Evolutionary conservation across 352 stramenopile species (phyloP).

Genomic region (Elongisporangium senticosum): DNA sequence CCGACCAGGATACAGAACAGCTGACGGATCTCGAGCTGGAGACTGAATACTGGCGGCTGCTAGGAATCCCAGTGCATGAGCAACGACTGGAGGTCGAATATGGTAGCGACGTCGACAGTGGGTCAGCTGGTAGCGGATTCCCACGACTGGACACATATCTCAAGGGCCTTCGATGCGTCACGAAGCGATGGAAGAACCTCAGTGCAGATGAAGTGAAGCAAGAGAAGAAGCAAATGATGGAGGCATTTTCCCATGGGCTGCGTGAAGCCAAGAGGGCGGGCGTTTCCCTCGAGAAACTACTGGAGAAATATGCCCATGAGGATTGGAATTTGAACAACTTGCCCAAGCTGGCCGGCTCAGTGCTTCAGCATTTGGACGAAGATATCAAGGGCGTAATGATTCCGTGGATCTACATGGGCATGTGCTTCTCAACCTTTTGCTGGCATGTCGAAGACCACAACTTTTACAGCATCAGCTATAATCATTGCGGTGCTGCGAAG

Average conservation of each 20-base stretch:
- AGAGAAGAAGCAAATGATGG: slow-evolving; percentile 24
- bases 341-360: slow-evolving; percentile 88
- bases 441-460: slow-evolving; percentile 99
- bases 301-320: slow-evolving; percentile 73
- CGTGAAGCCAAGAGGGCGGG: slow-evolving; percentile 14
- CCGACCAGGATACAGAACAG: slow-evolving; percentile 26
- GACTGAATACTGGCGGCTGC: slow-evolving; percentile 84
- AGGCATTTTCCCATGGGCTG: slow-evolving; percentile 58
- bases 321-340: slow-evolving; percentile 99
- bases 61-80: slow-evolving; percentile 71
- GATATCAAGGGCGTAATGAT: slow-evolving; percentile 99
- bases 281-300: slow-evolving; percentile 37
- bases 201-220: slow-evolving; percentile 23
- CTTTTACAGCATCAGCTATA: slow-evolving; percentile 99
- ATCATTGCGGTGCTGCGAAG: slow-evolving; percentile 96
- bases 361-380: slow-evolving; percentile 95
- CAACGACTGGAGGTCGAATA: slow-evolving; percentile 88
- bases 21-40: slow-evolving; percentile 74
- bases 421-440: slow-evolving; percentile 98
- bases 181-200: slow-evolving; percentile 48
- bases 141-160: slow-evolving; percentile 51
- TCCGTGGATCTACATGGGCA: slow-evolving; percentile 99
- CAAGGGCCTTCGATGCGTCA: slow-evolving; percentile 46
- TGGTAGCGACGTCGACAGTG: slow-evolving; percentile 89
- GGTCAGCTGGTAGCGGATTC: slow-evolving; percentile 82